phyloP scores from a whole-genome alignment of 345 rosid species.

The Bruguiera gymnorhiza region DNA sequence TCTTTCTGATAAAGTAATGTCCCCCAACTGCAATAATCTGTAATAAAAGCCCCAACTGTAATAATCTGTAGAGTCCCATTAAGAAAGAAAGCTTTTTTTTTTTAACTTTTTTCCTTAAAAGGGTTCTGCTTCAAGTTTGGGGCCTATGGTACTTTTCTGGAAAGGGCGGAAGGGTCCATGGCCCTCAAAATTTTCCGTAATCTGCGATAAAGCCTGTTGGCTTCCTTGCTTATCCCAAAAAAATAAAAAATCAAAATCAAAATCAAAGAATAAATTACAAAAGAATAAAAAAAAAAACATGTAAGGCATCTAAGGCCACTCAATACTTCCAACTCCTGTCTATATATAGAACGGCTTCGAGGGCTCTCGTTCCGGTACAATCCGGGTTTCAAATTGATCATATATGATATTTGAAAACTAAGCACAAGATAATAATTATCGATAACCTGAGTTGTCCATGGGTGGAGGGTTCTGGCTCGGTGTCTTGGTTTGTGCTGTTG shows the following conservation, averaged over 20 bases:
- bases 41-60: constrained; percentile 4
- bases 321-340: background rate
- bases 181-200: too few species aligned
- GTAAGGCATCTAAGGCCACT: too few species aligned
- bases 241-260: background rate
- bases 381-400: background rate
- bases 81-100: too few species aligned
- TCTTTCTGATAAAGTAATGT: constrained; percentile 19
- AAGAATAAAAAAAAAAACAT: too few species aligned
- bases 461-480: constrained; percentile 30
- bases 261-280: too few species aligned
- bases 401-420: background rate
- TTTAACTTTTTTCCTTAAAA: background rate
- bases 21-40: constrained; percentile 15
- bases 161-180: too few species aligned
- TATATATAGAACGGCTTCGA: constrained; percentile 21
- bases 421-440: background rate
- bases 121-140: too few species aligned
- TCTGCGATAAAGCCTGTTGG: constrained; percentile 13
- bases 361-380: constrained; percentile 6
- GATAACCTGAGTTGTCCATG: constrained; percentile 15
- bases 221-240: constrained; percentile 2
- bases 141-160: too few species aligned
- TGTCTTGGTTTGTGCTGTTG: constrained; percentile 20
- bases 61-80: background rate